These are phyloP conservation scores for Termitomyces sp. DNA, from an alignment of 768 basidiomycete species.

Conservation along the genomic window DNA sequence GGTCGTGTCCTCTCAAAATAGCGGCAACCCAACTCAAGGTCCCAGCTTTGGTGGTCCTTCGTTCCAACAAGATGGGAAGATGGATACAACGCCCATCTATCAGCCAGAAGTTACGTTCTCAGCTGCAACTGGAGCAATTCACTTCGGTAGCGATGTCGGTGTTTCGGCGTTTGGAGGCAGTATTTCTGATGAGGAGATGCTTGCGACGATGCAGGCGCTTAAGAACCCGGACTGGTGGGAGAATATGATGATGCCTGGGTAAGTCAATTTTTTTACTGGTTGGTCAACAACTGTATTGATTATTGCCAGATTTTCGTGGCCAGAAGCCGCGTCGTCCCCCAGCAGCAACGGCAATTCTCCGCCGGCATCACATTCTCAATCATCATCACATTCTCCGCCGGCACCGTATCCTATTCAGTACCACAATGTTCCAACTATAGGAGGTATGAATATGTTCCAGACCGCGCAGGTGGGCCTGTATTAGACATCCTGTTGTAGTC, in stretches of 20 bases:
- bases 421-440: slow-evolving; percentile 12
- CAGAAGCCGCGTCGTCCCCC: slow-evolving; percentile 27
- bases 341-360: slow-evolving; percentile 21
- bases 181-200: slow-evolving; percentile 53
- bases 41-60: slow-evolving; percentile 16
- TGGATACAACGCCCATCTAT: slow-evolving; percentile 41
- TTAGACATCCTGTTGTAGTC: not conserved
- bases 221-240: slow-evolving; percentile 74
- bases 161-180: slow-evolving; percentile 30
- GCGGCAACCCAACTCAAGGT: slow-evolving; percentile 20
- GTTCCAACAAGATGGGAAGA: slow-evolving; percentile 20
- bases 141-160: slow-evolving; percentile 42
- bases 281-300: not conserved
- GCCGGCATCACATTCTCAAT: slow-evolving; percentile 7
- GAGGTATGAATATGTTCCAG: slow-evolving; percentile 15
- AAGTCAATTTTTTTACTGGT: slow-evolving; percentile 10
- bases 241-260: slow-evolving; percentile 88
- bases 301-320: slow-evolving; percentile 28
- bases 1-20: slow-evolving; percentile 21
- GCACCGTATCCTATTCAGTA: slow-evolving; percentile 14
- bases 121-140: slow-evolving; percentile 38
- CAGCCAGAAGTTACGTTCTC: slow-evolving; percentile 48
- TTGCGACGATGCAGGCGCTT: slow-evolving; percentile 72
- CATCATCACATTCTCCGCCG: slow-evolving; percentile 6
- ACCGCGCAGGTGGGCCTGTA: slow-evolving; percentile 17